Percentiles rank a stretch among this genome's conserved stretches.
phyloP scores from a whole-genome alignment of 805 yeast species.

The Aciculoconidium aculeatum region DNA sequence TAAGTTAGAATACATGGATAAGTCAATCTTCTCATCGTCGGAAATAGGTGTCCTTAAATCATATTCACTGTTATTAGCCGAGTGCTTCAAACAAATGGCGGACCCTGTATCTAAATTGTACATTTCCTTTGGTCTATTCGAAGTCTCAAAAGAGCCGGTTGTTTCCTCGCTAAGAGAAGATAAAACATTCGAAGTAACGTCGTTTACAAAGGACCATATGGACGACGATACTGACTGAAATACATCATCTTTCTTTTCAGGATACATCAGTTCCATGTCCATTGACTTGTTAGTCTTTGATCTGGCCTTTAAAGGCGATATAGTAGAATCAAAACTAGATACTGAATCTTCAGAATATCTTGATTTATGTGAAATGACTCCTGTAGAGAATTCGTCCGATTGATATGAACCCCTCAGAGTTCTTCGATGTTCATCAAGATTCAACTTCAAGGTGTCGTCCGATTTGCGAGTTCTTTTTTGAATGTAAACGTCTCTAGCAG shows the following conservation, averaged over 20 bases:
- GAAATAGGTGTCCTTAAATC: slow-evolving; percentile 7
- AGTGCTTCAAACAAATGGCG: slow-evolving; percentile 11
- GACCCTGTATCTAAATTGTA: slow-evolving; percentile 25
- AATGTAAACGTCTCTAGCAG: no score
- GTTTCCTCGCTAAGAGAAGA: slow-evolving; percentile 17
- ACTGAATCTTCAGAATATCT: slow-evolving; percentile 23
- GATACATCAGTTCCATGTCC: slow-evolving; percentile 2
- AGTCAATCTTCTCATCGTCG: slow-evolving; percentile 20
- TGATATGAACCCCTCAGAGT: not conserved
- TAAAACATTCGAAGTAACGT: slow-evolving; percentile 31
- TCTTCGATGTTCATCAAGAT: not conserved
- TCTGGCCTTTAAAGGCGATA: slow-evolving; percentile 22
- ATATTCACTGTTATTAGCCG: slow-evolving; percentile 11
- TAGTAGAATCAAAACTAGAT: slow-evolving; percentile 16
- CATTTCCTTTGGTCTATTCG: slow-evolving; percentile 5
- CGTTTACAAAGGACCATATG: slow-evolving; percentile 40
- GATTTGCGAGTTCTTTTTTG: no score
- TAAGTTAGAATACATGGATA: slow-evolving; percentile 19
- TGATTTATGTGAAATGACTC: slow-evolving; percentile 6
- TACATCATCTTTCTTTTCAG: slow-evolving; percentile 25
- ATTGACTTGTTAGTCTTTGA: slow-evolving; percentile 8
- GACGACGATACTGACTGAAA: slow-evolving; percentile 36
- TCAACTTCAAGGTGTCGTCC: no score
- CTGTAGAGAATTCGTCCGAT: slow-evolving; percentile 2
- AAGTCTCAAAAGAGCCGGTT: slow-evolving; percentile 1